phyloP scores from a whole-genome alignment of 2,329 filamentous ascomycete genomes.

The Didymosphaeria variabile region DNA sequence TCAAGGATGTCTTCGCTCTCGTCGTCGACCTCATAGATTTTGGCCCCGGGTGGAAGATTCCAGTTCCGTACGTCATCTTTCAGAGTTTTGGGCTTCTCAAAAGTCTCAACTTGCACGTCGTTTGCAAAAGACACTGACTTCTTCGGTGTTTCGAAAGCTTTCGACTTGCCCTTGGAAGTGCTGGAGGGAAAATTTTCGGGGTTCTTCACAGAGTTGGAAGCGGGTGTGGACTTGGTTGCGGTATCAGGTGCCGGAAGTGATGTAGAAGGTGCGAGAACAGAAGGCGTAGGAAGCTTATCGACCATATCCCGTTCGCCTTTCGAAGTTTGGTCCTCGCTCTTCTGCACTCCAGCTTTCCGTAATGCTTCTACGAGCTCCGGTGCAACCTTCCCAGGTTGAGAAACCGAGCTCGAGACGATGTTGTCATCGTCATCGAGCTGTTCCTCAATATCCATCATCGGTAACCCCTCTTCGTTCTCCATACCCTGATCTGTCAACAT shows the following conservation, averaged over 20 bases:
- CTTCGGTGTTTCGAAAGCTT: slow-evolving; percentile 38
- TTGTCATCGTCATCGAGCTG: slow-evolving; percentile 91
- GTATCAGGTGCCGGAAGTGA: background rate
- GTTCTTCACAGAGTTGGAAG: background rate
- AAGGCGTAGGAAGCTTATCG: background rate
- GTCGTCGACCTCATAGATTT: slow-evolving; percentile 56
- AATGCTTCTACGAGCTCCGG: slow-evolving; percentile 75
- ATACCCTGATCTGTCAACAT: slow-evolving; percentile 69
- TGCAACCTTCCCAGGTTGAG: slow-evolving; percentile 70
- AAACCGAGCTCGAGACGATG: slow-evolving; percentile 67
- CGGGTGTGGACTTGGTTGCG: background rate
- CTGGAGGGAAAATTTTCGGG: background rate
- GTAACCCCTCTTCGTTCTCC: slow-evolving; percentile 73
- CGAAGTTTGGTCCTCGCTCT: slow-evolving; percentile 35
- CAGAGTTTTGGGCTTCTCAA: slow-evolving; percentile 28
- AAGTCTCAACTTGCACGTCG: slow-evolving; percentile 61
- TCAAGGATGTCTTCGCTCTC: slow-evolving; percentile 49
- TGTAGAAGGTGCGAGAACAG: slow-evolving; percentile 4
- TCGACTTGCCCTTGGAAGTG: slow-evolving; percentile 4
- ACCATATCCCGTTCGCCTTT: slow-evolving; percentile 13
- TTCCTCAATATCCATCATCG: slow-evolving; percentile 90
- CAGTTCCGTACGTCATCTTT: slow-evolving; percentile 38
- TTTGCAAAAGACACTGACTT: slow-evolving; percentile 72
- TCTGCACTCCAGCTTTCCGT: slow-evolving; percentile 74
- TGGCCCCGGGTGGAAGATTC: slow-evolving; percentile 43